These are phyloP conservation scores for Diplodia corticola DNA, from an alignment of 2,329 filamentous ascomycete species.

Conservation along the genomic window DNA sequence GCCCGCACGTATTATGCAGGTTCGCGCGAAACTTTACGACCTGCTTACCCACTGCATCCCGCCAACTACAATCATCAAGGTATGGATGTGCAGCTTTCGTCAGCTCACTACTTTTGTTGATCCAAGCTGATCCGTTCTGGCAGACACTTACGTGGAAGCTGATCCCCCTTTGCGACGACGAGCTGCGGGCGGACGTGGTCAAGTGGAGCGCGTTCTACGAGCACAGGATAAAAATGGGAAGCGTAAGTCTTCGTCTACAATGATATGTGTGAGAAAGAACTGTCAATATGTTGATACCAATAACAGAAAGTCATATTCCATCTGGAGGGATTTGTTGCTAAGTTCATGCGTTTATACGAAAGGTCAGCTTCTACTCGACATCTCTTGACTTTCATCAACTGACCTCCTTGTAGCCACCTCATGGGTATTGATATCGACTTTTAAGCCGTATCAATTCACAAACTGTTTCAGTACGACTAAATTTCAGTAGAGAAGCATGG, in stretches of 20 bases:
- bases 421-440: constrained; percentile 23
- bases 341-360: constrained; percentile 96
- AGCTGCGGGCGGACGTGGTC: constrained; percentile 86
- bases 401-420: background rate
- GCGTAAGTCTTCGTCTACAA: constrained; percentile 41
- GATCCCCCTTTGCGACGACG: constrained; percentile 82
- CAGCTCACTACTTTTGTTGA: background rate
- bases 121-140: background rate
- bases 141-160: constrained; percentile 89
- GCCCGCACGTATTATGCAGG: constrained; percentile 82
- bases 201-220: constrained; percentile 98
- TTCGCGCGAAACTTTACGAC: constrained; percentile 94
- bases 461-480: background rate
- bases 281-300: constrained; percentile 29
- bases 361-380: constrained; percentile 58
- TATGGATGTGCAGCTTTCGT: constrained; percentile 30
- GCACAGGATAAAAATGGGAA: constrained; percentile 87
- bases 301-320: constrained; percentile 88
- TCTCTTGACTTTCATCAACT: background rate
- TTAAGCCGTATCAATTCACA: background rate
- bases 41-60: constrained; percentile 96
- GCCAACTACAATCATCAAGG: constrained; percentile 86
- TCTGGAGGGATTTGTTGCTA: constrained; percentile 95
- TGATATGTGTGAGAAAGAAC: background rate
- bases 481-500: background rate